Base-by-base conservation (phyloP, 345 rosid genomes). In the Eucalyptus cloeziana region DNA sequence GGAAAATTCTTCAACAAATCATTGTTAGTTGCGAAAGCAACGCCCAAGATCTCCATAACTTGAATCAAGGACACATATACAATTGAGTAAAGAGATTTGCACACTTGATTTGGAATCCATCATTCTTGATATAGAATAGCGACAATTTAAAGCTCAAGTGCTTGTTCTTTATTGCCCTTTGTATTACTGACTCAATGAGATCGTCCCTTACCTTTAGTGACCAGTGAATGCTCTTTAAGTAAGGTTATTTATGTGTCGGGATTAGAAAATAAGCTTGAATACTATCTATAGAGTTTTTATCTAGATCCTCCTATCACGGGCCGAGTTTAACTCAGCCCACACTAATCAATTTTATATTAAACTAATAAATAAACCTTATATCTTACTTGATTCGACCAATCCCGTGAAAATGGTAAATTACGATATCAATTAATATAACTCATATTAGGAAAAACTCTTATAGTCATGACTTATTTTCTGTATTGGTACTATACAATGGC, bases 281-380 rank as follows among this genome's bases (percentile, higher is more conserved):
- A 52, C 0, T 52, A 19, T 52, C 0, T 52, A 21, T 52, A 8
- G 0, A 52, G 1, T 52, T 52, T 21, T 52, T 10, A 52, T 52
- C 0, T 0, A 21, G 1, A 4, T 0, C 4, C 0, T 52, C 2
- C 0, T 19, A 52, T 52, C 0, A 52, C 0, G 2, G 1, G 2
- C 1, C 0, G 0, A 2, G 10, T 7, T 52, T 0, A 52, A 52
- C 4, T 52, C 10, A 1, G 0, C 10, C 58, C 2, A 3, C 1
- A 19, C 4, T 52, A 52, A 7, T 52, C 0, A 52, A 52, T 52
- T 52, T 0, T 1, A 52, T 52, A 52, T 21, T 3, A 52, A 52
- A 52, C 10, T 52, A 52, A 21, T 52, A 7, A 52, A 52, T 21
- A 52, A 52, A 52, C 0, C 5, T 52, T 21, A 52, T 21, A 21